Evolutionary conservation across 2,329 filamentous ascomycete species (phyloP).

Genomic region (Fonsecaea erecta): DNA sequence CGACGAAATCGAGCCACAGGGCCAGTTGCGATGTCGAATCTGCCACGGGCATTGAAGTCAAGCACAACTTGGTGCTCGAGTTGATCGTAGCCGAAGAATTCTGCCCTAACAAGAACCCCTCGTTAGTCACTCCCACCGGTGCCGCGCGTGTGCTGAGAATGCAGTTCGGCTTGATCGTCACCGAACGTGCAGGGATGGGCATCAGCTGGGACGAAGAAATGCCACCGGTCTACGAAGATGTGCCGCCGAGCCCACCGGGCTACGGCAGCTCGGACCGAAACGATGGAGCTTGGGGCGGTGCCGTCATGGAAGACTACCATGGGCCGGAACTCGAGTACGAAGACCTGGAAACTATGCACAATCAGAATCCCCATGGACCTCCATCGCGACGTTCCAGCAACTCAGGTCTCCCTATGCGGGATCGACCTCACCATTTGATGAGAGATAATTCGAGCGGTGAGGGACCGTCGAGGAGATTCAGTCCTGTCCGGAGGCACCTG

Average conservation of each 20-base stretch:
- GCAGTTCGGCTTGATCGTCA: slow-evolving; percentile 83
- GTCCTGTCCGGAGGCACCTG: slow-evolving; percentile 15
- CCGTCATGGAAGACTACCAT: slow-evolving; percentile 53
- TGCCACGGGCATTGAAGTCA: slow-evolving; percentile 74
- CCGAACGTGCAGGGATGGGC: slow-evolving; percentile 81
- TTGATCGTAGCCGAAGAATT: slow-evolving; percentile 94
- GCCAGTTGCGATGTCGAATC: slow-evolving; percentile 79
- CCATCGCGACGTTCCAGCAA: slow-evolving; percentile 26
- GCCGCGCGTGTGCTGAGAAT: slow-evolving; percentile 89
- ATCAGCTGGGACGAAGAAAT: slow-evolving; percentile 97
- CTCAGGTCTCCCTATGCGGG: slow-evolving; percentile 24
- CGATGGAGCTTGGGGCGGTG: slow-evolving; percentile 43
- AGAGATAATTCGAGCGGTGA: slow-evolving; percentile 18
- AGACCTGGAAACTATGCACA: slow-evolving; percentile 53
- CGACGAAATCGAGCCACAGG: slow-evolving; percentile 59
- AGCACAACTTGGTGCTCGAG: slow-evolving; percentile 86
- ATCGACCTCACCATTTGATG: background rate
- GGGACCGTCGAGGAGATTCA: slow-evolving; percentile 17
- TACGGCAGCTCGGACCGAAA: slow-evolving; percentile 57
- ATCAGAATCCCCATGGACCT: slow-evolving; percentile 40
- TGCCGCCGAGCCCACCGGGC: slow-evolving; percentile 80
- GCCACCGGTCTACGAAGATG: slow-evolving; percentile 91
- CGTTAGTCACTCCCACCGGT: slow-evolving; percentile 81
- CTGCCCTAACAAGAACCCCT: slow-evolving; percentile 69
- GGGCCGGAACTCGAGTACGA: slow-evolving; percentile 56